These are phyloP conservation scores for Torrubiella hemipterigena DNA, from an alignment of 2,329 filamentous ascomycete species.

Conservation along the genomic window DNA sequence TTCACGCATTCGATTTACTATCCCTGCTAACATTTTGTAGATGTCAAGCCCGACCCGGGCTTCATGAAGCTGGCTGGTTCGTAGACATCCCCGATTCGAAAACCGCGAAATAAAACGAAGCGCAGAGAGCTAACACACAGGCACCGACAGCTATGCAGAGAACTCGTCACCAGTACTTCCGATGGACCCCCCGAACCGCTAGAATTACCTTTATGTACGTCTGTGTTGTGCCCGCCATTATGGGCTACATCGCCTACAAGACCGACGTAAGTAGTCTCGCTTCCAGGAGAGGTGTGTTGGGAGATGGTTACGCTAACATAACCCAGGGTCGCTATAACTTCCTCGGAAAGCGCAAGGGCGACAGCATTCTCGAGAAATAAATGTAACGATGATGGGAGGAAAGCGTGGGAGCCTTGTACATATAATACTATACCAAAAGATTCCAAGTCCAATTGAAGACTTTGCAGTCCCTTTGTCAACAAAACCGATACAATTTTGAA, in stretches of 20 bases:
- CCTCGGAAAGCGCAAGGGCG: constrained; percentile 78
- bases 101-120: constrained; percentile 7
- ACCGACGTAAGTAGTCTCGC: constrained; percentile 75
- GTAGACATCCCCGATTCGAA: constrained; percentile 13
- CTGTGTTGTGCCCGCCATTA: constrained; percentile 54
- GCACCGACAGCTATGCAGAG: constrained; percentile 57
- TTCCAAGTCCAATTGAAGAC: constrained; percentile 1
- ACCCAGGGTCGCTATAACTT: constrained; percentile 73
- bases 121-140: constrained; percentile 12
- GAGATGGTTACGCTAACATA: no score
- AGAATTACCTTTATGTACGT: constrained; percentile 70
- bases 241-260: constrained; percentile 63
- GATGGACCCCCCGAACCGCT: constrained; percentile 79
- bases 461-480: not conserved
- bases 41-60: constrained; percentile 29
- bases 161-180: constrained; percentile 89
- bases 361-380: constrained; percentile 71
- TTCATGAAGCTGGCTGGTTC: constrained; percentile 27
- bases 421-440: constrained; percentile 18
- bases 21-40: constrained; percentile 17
- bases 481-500: not conserved
- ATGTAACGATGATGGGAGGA: constrained; percentile 6
- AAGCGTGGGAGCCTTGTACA: constrained; percentile 23
- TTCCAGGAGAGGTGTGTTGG: no score
- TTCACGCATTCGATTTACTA: not conserved